phyloP scores from a whole-genome alignment of 768 basidiomycete genomes.

The Russula brevipes region DNA sequence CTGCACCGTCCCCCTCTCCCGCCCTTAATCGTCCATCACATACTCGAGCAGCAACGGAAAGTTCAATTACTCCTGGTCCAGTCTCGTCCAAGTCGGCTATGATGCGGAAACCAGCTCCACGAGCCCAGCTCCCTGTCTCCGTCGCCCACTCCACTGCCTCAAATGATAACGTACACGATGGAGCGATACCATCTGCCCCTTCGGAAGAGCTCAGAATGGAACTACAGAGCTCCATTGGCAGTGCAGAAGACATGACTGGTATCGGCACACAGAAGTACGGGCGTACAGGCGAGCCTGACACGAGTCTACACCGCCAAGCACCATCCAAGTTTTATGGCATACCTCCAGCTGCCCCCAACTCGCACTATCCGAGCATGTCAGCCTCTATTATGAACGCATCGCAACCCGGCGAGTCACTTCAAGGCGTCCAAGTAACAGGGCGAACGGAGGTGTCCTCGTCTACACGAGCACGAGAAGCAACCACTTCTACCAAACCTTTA shows the following conservation, averaged over 20 bases:
- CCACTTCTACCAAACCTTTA: background rate
- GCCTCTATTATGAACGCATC: slow-evolving; percentile 3
- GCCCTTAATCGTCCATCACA: slow-evolving; percentile 3
- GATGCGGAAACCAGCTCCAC: slow-evolving; percentile 58
- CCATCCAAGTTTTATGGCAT: slow-evolving; percentile 6
- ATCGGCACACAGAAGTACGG: slow-evolving; percentile 40
- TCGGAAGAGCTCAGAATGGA: slow-evolving; percentile 33
- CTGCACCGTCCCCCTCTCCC: background rate
- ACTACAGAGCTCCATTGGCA: slow-evolving; percentile 48
- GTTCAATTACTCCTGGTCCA: slow-evolving; percentile 22
- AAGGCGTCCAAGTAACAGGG: background rate
- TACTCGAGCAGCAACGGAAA: slow-evolving; percentile 19
- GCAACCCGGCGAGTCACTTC: background rate
- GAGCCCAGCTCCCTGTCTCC: slow-evolving; percentile 58
- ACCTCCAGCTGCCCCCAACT: slow-evolving; percentile 4
- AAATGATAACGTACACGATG: slow-evolving; percentile 29
- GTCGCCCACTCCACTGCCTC: slow-evolving; percentile 32
- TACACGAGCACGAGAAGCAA: background rate
- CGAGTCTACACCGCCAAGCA: slow-evolving; percentile 25
- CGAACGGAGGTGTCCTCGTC: background rate
- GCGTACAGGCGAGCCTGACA: slow-evolving; percentile 25
- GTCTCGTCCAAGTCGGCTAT: slow-evolving; percentile 35
- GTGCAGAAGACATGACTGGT: slow-evolving; percentile 59
- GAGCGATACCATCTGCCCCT: background rate
- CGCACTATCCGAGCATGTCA: slow-evolving; percentile 18